Percentiles rank a stretch among this genome's conserved stretches.
These are phyloP conservation scores for Ophiostoma ips DNA, from an alignment of 2,329 filamentous ascomycete species.

Conservation along the genomic window DNA sequence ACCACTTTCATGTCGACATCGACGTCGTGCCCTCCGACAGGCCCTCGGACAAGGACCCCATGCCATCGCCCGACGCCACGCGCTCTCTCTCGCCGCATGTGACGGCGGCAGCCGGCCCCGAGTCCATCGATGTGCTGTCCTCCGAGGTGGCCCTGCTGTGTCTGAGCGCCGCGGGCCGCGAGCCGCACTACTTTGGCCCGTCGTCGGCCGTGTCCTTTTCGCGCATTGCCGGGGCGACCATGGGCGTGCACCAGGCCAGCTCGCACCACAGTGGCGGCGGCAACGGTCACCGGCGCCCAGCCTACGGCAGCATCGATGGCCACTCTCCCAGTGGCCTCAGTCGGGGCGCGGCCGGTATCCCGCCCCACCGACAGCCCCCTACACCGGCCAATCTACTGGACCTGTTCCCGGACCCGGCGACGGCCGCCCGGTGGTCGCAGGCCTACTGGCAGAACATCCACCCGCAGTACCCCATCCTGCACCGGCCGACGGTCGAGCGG, in stretches of 20 bases:
- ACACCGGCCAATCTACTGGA: not conserved
- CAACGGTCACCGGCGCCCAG: not conserved
- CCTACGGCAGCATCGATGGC: not conserved
- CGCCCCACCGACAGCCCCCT: not conserved
- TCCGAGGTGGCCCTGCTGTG: slow-evolving; percentile 21
- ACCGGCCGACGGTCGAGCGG: slow-evolving; percentile 16
- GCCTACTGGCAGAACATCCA: slow-evolving; percentile 22
- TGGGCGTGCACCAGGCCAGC: slow-evolving; percentile 6
- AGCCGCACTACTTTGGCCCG: slow-evolving; percentile 25
- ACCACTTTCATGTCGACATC: slow-evolving; percentile 15
- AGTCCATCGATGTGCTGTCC: slow-evolving; percentile 13
- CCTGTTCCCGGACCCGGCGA: slow-evolving; percentile 10
- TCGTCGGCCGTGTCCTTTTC: slow-evolving; percentile 23
- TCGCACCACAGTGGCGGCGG: not conserved
- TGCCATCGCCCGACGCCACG: not conserved
- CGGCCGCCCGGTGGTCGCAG: slow-evolving; percentile 13
- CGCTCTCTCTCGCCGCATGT: not conserved
- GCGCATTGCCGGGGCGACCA: slow-evolving; percentile 16
- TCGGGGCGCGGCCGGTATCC: not conserved
- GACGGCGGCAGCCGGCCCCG: not conserved
- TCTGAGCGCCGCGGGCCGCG: slow-evolving; percentile 20
- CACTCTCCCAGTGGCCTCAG: not conserved
- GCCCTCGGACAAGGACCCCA: not conserved
- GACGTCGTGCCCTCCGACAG: not conserved
- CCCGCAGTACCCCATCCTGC: slow-evolving; percentile 22